Percentiles rank a stretch among this genome's conserved stretches.
Evolutionary conservation across 345 rosid species (phyloP).

Genomic region (Ceriops tagal): DNA sequence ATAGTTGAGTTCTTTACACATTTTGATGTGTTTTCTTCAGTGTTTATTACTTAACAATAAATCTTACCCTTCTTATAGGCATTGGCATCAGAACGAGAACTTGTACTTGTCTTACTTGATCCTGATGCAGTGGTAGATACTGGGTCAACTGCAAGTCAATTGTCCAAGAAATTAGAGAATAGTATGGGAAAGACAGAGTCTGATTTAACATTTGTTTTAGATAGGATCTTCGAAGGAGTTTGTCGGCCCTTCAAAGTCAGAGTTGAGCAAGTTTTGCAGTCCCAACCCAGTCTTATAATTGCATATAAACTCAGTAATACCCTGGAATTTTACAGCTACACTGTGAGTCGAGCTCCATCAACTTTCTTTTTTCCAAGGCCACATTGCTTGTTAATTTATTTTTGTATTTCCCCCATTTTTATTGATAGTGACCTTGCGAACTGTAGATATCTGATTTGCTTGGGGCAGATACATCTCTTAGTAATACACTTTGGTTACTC

Average conservation of each 20-base stretch:
- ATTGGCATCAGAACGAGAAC: slow-evolving; percentile 96
- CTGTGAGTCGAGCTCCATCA: slow-evolving; percentile 54
- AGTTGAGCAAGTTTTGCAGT: slow-evolving; percentile 96
- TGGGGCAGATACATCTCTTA: slow-evolving; percentile 81
- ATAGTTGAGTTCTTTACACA: neutral
- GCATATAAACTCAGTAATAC: slow-evolving; percentile 87
- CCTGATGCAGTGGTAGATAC: slow-evolving; percentile 62
- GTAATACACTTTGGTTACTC: slow-evolving; percentile 76
- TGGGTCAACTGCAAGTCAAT: slow-evolving; percentile 48
- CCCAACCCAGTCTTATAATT: slow-evolving; percentile 89
- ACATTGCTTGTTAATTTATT: neutral
- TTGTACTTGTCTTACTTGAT: slow-evolving; percentile 77
- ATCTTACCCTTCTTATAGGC: slow-evolving; percentile 49
- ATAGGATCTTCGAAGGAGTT: slow-evolving; percentile 99
- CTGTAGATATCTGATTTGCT: slow-evolving; percentile 85
- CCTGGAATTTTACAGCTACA: slow-evolving; percentile 88
- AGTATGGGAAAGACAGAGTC: slow-evolving; percentile 67
- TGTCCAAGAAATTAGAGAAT: slow-evolving; percentile 46
- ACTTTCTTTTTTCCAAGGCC: neutral
- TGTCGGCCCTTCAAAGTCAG: slow-evolving; percentile 98
- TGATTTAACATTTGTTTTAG: slow-evolving; percentile 78
- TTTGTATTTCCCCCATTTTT: slow-evolving; percentile 8
- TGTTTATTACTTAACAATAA: slow-evolving; percentile 10
- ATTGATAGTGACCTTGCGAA: slow-evolving; percentile 6
- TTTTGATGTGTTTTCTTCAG: neutral